These are phyloP conservation scores for Fusarium camptoceras DNA, from an alignment of 2,329 filamentous ascomycete species.

Conservation along the genomic window DNA sequence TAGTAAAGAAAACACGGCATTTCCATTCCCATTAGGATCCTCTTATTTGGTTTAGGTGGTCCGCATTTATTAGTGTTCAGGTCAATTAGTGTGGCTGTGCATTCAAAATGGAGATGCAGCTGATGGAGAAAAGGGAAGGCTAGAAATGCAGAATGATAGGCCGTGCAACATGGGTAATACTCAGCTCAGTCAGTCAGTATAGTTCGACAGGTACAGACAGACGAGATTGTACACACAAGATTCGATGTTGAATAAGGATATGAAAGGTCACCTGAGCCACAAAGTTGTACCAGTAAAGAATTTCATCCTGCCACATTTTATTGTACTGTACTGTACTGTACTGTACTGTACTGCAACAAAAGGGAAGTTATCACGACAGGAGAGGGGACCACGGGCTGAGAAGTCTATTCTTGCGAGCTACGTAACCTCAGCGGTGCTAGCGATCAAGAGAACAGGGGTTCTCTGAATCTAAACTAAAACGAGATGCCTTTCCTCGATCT, in stretches of 20 bases:
- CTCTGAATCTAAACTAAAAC: slow-evolving; percentile 16
- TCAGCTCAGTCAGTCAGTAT: background rate
- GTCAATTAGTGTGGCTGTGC: slow-evolving; percentile 39
- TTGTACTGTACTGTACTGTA: background rate
- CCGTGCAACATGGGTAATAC: background rate
- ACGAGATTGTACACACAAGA: slow-evolving; percentile 24
- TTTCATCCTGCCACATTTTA: slow-evolving; percentile 23
- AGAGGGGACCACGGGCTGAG: background rate
- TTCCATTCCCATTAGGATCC: background rate
- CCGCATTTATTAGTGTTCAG: slow-evolving; percentile 25
- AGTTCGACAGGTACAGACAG: slow-evolving; percentile 4
- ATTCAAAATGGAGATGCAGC: slow-evolving; percentile 25
- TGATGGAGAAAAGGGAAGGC: slow-evolving; percentile 28
- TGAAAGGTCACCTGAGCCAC: background rate
- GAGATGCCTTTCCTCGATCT: slow-evolving; percentile 34
- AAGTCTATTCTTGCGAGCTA: slow-evolving; percentile 19
- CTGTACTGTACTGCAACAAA: background rate
- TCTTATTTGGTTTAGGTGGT: slow-evolving; percentile 6
- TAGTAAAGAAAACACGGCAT: background rate
- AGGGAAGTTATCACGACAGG: slow-evolving; percentile 23
- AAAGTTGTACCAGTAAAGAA: slow-evolving; percentile 1
- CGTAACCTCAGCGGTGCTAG: slow-evolving; percentile 21
- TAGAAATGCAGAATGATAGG: slow-evolving; percentile 8
- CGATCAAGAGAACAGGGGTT: slow-evolving; percentile 31
- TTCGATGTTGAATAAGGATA: background rate